phyloP scores from a whole-genome alignment of 2,329 filamentous ascomycete species.

The Aspergillus brunneoviolaceus region DNA sequence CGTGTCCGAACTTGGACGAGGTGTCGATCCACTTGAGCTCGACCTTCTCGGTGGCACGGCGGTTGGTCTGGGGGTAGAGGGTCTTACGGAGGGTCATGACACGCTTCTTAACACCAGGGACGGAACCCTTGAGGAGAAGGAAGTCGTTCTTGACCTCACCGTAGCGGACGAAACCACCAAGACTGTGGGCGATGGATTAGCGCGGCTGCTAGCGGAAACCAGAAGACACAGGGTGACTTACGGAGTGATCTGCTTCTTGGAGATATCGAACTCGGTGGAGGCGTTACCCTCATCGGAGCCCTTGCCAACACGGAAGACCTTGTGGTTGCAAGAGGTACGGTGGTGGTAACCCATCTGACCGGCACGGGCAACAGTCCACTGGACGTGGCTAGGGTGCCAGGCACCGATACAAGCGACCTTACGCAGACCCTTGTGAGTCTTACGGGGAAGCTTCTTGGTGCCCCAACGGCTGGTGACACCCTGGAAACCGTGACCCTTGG shows the following conservation, averaged over 20 bases:
- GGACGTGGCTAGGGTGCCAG: conserved; percentile 99
- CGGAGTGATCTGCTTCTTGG: conserved; percentile 99
- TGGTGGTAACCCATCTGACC: conserved; percentile 99
- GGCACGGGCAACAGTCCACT: conserved; percentile 99
- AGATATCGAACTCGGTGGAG: conserved; percentile 91
- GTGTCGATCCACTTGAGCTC: conserved; percentile 99
- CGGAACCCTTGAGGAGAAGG: conserved; percentile 94
- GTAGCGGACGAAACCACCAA: conserved; percentile 99
- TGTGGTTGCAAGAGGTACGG: conserved; percentile 99
- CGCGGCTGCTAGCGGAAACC: conserved; percentile 24
- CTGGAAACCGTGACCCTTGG: conserved; percentile 98
- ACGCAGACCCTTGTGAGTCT: conserved; percentile 99
- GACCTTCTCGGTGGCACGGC: conserved; percentile 97
- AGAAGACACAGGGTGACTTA: conserved; percentile 58
- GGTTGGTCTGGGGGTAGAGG: conserved; percentile 94
- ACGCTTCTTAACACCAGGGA: conserved; percentile 99
- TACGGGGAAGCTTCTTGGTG: conserved; percentile 99
- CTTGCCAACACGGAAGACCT: conserved; percentile 98
- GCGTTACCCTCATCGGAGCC: conserved; percentile 86
- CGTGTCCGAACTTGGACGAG: conserved; percentile 99
- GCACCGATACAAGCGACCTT: conserved; percentile 99
- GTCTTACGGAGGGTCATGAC: conserved; percentile 98
- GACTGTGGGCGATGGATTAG: conserved; percentile 56
- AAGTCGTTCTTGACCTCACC: conserved; percentile 99
- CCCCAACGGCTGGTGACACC: conserved; percentile 98